phyloP scores from a whole-genome alignment of 2,329 filamentous ascomycete species.

The Aspergillus calidoustus region DNA sequence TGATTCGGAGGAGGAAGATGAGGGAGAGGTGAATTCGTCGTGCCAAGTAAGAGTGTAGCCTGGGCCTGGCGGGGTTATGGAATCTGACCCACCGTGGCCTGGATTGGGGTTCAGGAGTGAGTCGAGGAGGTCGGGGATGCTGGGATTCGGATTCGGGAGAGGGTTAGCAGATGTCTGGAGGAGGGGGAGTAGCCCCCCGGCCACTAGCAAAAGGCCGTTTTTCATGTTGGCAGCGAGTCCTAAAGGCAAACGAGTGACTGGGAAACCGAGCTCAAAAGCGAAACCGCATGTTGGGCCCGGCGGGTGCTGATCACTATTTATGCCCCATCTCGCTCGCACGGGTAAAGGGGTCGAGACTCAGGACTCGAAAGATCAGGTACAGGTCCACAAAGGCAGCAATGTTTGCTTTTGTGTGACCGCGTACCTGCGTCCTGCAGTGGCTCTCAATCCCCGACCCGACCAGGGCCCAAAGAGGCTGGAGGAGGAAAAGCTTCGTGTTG shows the following conservation, averaged over 20 bases:
- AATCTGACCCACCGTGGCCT: not conserved
- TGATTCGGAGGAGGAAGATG: not conserved
- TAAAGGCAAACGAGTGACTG: not conserved
- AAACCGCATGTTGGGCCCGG: not conserved
- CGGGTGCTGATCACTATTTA: not conserved
- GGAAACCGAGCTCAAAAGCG: not conserved
- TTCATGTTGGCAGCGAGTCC: not conserved
- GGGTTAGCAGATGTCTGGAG: not conserved
- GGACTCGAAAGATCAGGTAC: too few relatives aligned
- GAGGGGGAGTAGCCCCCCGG: not conserved
- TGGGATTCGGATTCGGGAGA: not conserved
- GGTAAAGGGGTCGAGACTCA: not conserved
- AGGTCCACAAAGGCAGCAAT: not conserved
- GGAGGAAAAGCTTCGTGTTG: not conserved
- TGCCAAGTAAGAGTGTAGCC: slow-evolving; percentile 17
- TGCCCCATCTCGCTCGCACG: not conserved
- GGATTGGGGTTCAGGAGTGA: not conserved
- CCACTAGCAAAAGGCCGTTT: too few relatives aligned
- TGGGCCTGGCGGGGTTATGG: not conserved
- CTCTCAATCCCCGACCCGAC: not conserved
- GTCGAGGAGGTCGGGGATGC: slow-evolving; percentile 1
- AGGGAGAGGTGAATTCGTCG: slow-evolving; percentile 13
- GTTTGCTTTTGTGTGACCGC: slow-evolving; percentile 16
- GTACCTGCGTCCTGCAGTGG: slow-evolving; percentile 4
- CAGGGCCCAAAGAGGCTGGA: not conserved